These are phyloP conservation scores for Trifolium fragiferum DNA, from an alignment of 306 rosid genomes.

Conservation along the genomic window DNA sequence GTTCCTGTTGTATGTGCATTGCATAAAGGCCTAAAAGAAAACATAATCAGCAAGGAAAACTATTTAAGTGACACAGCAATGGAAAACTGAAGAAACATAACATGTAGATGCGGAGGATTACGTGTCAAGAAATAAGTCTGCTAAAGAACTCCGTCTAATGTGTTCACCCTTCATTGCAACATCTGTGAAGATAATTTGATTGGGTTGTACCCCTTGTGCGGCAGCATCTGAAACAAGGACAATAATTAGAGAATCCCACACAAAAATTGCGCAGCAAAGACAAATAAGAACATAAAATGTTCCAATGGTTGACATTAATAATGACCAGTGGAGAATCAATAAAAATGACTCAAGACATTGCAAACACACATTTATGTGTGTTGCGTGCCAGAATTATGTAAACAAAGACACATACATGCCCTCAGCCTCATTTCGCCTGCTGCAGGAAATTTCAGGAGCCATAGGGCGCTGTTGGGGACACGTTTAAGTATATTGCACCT, in stretches of 20 bases:
- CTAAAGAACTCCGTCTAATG: conserved; percentile 90
- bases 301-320: not conserved
- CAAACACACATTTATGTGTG: not conserved
- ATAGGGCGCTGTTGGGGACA: conserved; percentile 93
- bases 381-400: not conserved
- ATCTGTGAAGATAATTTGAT: conserved; percentile 94
- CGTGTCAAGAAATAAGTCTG: conserved; percentile 98
- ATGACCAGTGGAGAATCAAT: not conserved
- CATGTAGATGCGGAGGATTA: conserved; percentile 36
- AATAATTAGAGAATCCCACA: conserved; percentile 16
- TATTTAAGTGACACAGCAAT: not conserved
- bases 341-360: not conserved
- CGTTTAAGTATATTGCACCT: conserved; percentile 99
- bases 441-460: conserved; percentile 99
- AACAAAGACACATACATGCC: conserved; percentile 62
- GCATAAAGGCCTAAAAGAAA: conserved; percentile 81
- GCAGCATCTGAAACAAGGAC: conserved; percentile 69
- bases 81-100: not conserved
- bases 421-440: conserved; percentile 95
- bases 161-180: conserved; percentile 98
- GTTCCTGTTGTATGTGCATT: conserved; percentile 99
- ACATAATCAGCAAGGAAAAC: conserved; percentile 33
- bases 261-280: not conserved
- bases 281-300: not conserved
- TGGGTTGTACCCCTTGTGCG: conserved; percentile 88